A percentile compares a stretch with the other conserved stretches of the same genome.
These are phyloP conservation scores for Penicillium turbatum DNA, from an alignment of 495 filamentous ascomycete species.

Conservation along the genomic window DNA sequence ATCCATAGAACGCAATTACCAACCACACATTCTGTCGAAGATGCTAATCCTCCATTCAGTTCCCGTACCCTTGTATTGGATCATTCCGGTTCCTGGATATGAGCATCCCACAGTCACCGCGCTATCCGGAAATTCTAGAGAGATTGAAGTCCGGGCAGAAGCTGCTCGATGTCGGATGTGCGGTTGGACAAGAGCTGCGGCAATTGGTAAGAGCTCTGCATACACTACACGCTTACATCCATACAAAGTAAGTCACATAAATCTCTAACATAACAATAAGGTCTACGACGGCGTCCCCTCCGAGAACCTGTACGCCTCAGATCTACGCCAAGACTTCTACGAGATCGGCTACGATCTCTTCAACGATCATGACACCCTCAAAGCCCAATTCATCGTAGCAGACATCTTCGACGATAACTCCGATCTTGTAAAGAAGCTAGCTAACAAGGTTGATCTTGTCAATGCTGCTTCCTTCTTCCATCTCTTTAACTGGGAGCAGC, in stretches of 20 bases:
- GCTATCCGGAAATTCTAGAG: slow-evolving; percentile 37
- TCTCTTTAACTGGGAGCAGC: slow-evolving; percentile 52
- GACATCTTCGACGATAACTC: slow-evolving; percentile 50
- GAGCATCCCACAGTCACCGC: slow-evolving; percentile 26
- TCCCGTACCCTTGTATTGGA: slow-evolving; percentile 52
- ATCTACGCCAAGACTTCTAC: slow-evolving; percentile 38
- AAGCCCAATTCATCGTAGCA: slow-evolving; percentile 44
- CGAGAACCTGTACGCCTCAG: slow-evolving; percentile 36
- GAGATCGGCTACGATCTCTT: slow-evolving; percentile 49
- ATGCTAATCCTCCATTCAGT: slow-evolving; percentile 10
- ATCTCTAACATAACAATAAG: slow-evolving; percentile 4
- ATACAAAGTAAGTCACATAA: no score
- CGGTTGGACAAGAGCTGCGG: slow-evolving; percentile 39
- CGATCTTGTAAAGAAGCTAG: slow-evolving; percentile 28
- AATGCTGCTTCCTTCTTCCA: slow-evolving; percentile 56
- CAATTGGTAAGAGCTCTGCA: slow-evolving; percentile 20
- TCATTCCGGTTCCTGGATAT: slow-evolving; percentile 50
- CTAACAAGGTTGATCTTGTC: slow-evolving; percentile 51
- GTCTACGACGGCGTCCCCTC: slow-evolving; percentile 28
- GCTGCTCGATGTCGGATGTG: slow-evolving; percentile 42
- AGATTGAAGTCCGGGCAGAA: slow-evolving; percentile 35
- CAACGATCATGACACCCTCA: slow-evolving; percentile 37
- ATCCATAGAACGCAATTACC: not conserved
- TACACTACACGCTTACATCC: no score
- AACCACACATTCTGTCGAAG: no score